Evolutionary conservation across 768 basidiomycete species (phyloP).

Genomic region (Strobilomyces confusus): DNA sequence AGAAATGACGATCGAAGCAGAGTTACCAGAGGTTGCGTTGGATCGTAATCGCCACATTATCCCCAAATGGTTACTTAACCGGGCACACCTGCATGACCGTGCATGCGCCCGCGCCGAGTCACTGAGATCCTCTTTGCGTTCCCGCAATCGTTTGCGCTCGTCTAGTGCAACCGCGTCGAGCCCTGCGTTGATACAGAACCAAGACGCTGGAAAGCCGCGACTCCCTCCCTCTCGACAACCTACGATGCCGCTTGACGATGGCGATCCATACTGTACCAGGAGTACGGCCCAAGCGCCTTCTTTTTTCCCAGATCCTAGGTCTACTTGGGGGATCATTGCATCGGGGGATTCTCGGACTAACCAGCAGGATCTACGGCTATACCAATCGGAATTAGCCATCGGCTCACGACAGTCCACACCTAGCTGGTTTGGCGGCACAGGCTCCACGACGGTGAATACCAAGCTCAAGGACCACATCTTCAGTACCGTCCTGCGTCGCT

Average conservation of each 20-base stretch:
- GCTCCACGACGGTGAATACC: slow-evolving; percentile 91
- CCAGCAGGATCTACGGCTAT: slow-evolving; percentile 36
- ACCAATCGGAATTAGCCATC: slow-evolving; percentile 38
- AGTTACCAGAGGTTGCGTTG: slow-evolving; percentile 91
- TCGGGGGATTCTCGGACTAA: slow-evolving; percentile 27
- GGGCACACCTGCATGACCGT: slow-evolving; percentile 41
- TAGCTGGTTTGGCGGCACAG: slow-evolving; percentile 80
- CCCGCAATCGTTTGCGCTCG: slow-evolving; percentile 36
- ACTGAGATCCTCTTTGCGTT: slow-evolving; percentile 23
- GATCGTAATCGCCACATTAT: slow-evolving; percentile 96
- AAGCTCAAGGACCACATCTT: slow-evolving; percentile 96
- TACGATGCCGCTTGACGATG: slow-evolving; percentile 34
- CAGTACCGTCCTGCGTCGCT: slow-evolving; percentile 75
- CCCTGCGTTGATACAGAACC: slow-evolving; percentile 54
- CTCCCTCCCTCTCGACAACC: slow-evolving; percentile 43
- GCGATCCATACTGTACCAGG: slow-evolving; percentile 45
- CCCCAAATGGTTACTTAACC: slow-evolving; percentile 83
- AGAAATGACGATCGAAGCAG: slow-evolving; percentile 55
- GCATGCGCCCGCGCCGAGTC: slow-evolving; percentile 45
- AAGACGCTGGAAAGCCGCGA: slow-evolving; percentile 21
- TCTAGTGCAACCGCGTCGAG: slow-evolving; percentile 61
- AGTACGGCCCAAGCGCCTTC: slow-evolving; percentile 28
- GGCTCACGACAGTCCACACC: slow-evolving; percentile 33
- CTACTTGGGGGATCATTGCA: slow-evolving; percentile 11
- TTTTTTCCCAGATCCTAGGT: slow-evolving; percentile 23